phyloP scores from a whole-genome alignment of 2,329 filamentous ascomycete genomes.

The Macrophomina phaseolina region DNA sequence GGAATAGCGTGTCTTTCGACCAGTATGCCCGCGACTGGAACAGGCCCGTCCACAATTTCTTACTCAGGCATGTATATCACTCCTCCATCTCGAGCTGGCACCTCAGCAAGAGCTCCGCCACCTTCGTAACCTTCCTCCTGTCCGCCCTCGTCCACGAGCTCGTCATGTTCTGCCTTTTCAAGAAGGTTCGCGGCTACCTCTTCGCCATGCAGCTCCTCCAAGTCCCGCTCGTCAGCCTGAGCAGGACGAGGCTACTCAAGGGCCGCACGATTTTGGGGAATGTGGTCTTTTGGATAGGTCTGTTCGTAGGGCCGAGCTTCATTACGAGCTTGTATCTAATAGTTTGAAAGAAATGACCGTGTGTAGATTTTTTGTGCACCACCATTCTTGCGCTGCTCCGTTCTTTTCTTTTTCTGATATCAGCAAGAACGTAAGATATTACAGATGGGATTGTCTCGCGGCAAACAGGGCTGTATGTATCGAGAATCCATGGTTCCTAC shows the following conservation, averaged over 20 bases:
- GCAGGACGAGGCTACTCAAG: slow-evolving; percentile 69
- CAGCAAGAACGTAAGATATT: no score
- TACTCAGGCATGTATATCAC: slow-evolving; percentile 80
- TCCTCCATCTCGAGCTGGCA: slow-evolving; percentile 75
- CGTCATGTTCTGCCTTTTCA: slow-evolving; percentile 81
- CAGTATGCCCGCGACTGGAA: slow-evolving; percentile 85
- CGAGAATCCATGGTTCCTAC: no score
- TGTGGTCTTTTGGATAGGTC: slow-evolving; percentile 76
- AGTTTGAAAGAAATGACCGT: slow-evolving; percentile 37
- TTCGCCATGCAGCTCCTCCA: slow-evolving; percentile 77
- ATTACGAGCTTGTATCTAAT: slow-evolving; percentile 59
- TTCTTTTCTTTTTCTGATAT: no score
- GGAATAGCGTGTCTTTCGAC: slow-evolving; percentile 67
- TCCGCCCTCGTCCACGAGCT: slow-evolving; percentile 75
- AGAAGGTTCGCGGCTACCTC: slow-evolving; percentile 76
- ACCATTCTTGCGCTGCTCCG: no score
- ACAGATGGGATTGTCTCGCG: no score
- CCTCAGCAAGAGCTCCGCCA: slow-evolving; percentile 72
- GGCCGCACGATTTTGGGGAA: slow-evolving; percentile 70
- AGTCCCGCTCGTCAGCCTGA: slow-evolving; percentile 71
- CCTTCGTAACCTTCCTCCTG: slow-evolving; percentile 76
- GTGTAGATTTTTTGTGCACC: no score
- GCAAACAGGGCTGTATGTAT: no score
- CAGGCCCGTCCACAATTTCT: slow-evolving; percentile 77
- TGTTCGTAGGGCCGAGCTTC: slow-evolving; percentile 77